These are phyloP conservation scores for Biscutella laevigata DNA, from an alignment of 441 rosid species.

Conservation along the genomic window DNA sequence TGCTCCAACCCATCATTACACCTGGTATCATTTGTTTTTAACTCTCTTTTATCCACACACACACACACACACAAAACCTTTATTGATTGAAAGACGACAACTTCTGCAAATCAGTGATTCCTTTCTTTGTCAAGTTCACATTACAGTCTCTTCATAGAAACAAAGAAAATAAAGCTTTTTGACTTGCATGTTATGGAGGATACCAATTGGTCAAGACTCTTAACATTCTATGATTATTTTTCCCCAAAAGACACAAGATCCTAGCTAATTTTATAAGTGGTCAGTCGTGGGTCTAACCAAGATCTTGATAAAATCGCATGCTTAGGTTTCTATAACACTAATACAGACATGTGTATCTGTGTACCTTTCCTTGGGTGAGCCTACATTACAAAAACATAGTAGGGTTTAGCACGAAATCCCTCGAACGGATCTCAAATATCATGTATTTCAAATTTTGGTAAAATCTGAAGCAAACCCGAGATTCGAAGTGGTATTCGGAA, in stretches of 20 bases:
- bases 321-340: too few species aligned
- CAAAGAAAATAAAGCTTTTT: not conserved
- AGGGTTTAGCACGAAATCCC: too few species aligned
- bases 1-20: constrained; percentile 1
- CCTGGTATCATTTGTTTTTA: not conserved
- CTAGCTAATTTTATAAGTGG: constrained; percentile 18
- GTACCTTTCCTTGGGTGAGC: too few species aligned
- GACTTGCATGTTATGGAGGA: not conserved
- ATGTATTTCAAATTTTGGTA: too few species aligned
- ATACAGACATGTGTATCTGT: too few species aligned
- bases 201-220: constrained; percentile 5
- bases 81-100: constrained; percentile 13
- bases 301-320: constrained; percentile 10
- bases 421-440: too few species aligned
- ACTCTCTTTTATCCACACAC: not conserved
- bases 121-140: constrained; percentile 11
- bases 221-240: constrained; percentile 6
- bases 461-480: too few species aligned
- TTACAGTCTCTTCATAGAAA: not conserved
- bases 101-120: constrained; percentile 7
- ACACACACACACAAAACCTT: not conserved
- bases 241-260: constrained; percentile 10
- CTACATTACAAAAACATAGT: too few species aligned
- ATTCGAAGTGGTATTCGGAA: too few species aligned
- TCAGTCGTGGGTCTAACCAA: constrained; percentile 4